Evolutionary conservation across 306 rosid species (phyloP).

Genomic region (Dryas alaskensis): DNA sequence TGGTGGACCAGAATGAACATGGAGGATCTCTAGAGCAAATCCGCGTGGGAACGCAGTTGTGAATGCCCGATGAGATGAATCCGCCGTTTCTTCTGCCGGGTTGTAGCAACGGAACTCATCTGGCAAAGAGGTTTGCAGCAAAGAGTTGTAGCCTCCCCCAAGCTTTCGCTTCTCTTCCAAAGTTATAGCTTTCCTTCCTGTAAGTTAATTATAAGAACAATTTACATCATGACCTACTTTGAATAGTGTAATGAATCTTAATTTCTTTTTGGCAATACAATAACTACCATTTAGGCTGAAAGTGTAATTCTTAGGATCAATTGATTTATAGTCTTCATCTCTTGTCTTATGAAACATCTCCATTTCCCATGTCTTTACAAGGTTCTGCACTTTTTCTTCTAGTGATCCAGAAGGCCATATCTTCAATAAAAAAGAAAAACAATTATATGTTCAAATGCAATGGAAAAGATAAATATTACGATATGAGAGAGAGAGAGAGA

Average conservation of each 20-base stretch:
- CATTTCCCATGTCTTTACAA: conserved; percentile 63
- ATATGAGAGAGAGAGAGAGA: neutral
- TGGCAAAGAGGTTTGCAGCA: conserved; percentile 52
- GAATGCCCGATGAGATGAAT: conserved; percentile 43
- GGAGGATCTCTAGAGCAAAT: conserved; percentile 56
- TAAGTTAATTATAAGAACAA: neutral
- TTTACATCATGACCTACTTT: neutral
- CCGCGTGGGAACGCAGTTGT: conserved; percentile 66
- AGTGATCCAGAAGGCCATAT: conserved; percentile 63
- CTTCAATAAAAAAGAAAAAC: conserved; percentile 22
- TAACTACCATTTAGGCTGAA: conserved; percentile 49
- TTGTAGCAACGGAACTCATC: conserved; percentile 39
- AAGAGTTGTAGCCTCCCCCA: conserved; percentile 61
- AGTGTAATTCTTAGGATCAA: conserved; percentile 45
- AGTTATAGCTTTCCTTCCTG: conserved; percentile 40
- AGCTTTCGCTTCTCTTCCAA: conserved; percentile 46
- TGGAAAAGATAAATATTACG: too few relatives aligned
- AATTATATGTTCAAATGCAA: neutral
- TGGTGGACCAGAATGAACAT: conserved; percentile 58
- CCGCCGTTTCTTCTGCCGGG: conserved; percentile 46
- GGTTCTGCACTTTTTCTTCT: conserved; percentile 57
- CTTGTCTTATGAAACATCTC: conserved; percentile 49
- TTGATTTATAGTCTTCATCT: conserved; percentile 32
- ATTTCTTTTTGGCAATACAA: neutral
- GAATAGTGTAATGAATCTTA: too few relatives aligned